Conservation (phyloP, 2,329 filamentous ascomycete genomes). For the Trichoderma breve region DNA sequence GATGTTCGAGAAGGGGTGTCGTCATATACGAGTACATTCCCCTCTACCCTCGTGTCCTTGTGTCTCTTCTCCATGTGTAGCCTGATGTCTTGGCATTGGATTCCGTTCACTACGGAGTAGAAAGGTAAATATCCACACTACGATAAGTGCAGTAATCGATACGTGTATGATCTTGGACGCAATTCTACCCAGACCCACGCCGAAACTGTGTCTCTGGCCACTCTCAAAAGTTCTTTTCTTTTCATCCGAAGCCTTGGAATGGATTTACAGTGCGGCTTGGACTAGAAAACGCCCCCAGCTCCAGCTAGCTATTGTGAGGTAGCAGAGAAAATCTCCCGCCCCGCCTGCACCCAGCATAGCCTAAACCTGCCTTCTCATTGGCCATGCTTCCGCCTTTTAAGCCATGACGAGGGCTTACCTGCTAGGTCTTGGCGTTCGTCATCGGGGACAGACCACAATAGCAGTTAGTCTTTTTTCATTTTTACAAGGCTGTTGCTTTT, state of each 20-base stretch:
- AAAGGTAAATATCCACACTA: no score
- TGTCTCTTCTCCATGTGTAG: background rate
- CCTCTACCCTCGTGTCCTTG: background rate
- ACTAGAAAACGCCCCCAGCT: background rate
- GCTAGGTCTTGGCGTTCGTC: conserved; percentile 8
- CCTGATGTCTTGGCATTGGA: background rate
- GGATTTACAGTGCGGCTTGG: background rate
- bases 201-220: background rate
- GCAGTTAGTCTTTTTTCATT: background rate
- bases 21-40: background rate
- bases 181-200: background rate
- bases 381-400: background rate
- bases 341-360: conserved; percentile 3
- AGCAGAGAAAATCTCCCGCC: conserved; percentile 10
- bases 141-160: background rate
- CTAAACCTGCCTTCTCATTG: background rate
- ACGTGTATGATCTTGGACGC: background rate
- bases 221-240: conserved; percentile 4
- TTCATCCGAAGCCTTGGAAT: background rate
- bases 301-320: background rate
- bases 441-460: background rate
- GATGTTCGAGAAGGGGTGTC: background rate
- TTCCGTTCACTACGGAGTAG: background rate
- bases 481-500: background rate
- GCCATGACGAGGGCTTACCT: background rate